These are phyloP conservation scores for Lithohypha guttulata DNA, from an alignment of 2,329 filamentous ascomycete species.

Conservation along the genomic window DNA sequence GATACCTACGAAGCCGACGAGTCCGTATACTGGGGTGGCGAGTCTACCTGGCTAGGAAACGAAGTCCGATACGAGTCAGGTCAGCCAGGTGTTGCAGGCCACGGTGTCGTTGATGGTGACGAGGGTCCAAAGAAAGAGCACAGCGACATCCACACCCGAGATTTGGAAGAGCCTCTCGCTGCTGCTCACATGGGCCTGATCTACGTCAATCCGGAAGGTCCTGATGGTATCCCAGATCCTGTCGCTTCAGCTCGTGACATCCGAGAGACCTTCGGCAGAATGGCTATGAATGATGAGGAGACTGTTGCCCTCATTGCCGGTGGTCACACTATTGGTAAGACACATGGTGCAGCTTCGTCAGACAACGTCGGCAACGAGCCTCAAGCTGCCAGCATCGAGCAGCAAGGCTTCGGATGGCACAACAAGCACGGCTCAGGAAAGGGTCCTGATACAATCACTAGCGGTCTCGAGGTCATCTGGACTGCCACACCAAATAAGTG, in stretches of 20 bases:
- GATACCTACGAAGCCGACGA: constrained; percentile 69
- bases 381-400: constrained; percentile 50
- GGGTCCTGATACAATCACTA: constrained; percentile 63
- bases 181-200: constrained; percentile 67
- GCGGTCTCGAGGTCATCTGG: constrained; percentile 70
- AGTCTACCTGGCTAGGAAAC: constrained; percentile 65
- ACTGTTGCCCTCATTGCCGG: constrained; percentile 70
- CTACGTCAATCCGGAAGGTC: constrained; percentile 73
- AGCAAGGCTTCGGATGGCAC: constrained; percentile 63
- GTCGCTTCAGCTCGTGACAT: constrained; percentile 61
- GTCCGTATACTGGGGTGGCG: constrained; percentile 65
- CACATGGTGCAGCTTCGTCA: constrained; percentile 58
- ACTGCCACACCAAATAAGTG: constrained; percentile 65
- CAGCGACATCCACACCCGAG: constrained; percentile 46
- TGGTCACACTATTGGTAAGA: constrained; percentile 72
- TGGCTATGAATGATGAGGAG: constrained; percentile 78
- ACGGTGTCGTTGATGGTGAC: constrained; percentile 35
- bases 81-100: constrained; percentile 34
- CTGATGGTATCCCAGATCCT: constrained; percentile 60
- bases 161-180: constrained; percentile 57
- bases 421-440: constrained; percentile 56
- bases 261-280: constrained; percentile 62
- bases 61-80: constrained; percentile 55
- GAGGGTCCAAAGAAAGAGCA: constrained; percentile 34
- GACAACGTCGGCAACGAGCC: constrained; percentile 59